Base-by-base conservation (phyloP, 2,329 filamentous ascomycete species). In the Fusarium subglutinans region DNA sequence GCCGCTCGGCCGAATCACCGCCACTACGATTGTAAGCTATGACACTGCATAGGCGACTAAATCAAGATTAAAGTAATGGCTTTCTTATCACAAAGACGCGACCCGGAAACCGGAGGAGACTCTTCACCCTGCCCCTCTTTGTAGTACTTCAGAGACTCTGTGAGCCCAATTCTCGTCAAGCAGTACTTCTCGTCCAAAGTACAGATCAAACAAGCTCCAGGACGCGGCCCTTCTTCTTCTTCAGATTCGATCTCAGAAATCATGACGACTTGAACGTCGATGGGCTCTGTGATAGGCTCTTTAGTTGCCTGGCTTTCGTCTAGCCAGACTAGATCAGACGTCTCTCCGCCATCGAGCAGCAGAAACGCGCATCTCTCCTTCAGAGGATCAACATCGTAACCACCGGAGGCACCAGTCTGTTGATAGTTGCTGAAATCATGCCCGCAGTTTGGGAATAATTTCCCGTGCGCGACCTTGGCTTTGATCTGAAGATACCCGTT, bases 111-210 rank as follows among this genome's bases (percentile, higher is more conserved):
- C 1, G 50, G 61, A 11, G 61, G 51, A 6, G 51, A n/a, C 22
- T 18, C 24, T 12, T 12, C 24, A 1, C 11, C 30, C 0, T 35
- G 4, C 1, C 24, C 44, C 11, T 45, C 44, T 8, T 35, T 28
- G 30, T 26, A 37, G 2, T 30, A 45, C 22, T 22, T 38, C 6
- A 58, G 24, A 35, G 26, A 44, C n/a, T 67, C 64, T 1, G 44
- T 59, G 17, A 66, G 45, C 0, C 64, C 61, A 20, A 67, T 40
- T 4, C 64, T 58, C 8, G 38, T 67, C 26, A 67, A 18, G 18
- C 44, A 24, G 5, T 66, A 45, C 15, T 44, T 66, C 20, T 67
- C 51, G n/a, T 66, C 44, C n/a, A 67, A 15, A 35, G 44, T 51
- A 30, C 62, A 67, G 3, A 67, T 22, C 26, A 67, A 24, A 6